Evolutionary conservation across 106 monocot genomes (phyloP), one percentile per base, ranked within the genome.

Genomic region (Phalaenopsis equestris): DNA sequence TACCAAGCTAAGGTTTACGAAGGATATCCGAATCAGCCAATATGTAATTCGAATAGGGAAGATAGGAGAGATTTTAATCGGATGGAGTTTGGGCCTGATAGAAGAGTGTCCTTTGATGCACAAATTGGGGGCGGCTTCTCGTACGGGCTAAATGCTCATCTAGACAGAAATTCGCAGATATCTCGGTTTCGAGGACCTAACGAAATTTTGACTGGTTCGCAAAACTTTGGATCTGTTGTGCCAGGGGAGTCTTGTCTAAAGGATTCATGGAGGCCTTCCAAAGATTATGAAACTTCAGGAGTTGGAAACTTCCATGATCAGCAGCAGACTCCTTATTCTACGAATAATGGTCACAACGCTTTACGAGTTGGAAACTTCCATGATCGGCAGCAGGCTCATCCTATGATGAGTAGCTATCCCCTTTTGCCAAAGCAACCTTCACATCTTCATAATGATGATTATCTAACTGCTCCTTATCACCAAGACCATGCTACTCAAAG

Each of bases 391-490:
- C 80, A 81, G 41, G 24, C 79, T 55, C 55, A 67, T 72, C 45
- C 49, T 39, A 47, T 12, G 17, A 77, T 74, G 81, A 81, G 49
- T 15, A 49, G 77, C 47, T 72, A 76, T 49, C 77, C 72, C 75
- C 9, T 10, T 6, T 78, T 85, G 65, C 80, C 78, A 46, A 79
- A 82, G 8, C 88, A 82, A 64, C 9, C 82, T 46, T 75, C 73
- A 10, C 80, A 84, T 78, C 56, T 45, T 72, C 68, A 72, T 39
- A 75, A 19, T 3, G 80, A 78, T 78, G n/a, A 67, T 8, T 68
- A 46, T 79, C 72, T 55, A 17, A 17, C 37, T 24, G 41, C 11
- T 42, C 47, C 57, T 76, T 49, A 30, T 24, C 36, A 15, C 3
- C 42, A 39, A 41, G 45, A n/a, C 3, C 8, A 73, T 67, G 43